Conservation (phyloP, 352 stramenopile species). For the Aphanomyces cochlioides region DNA sequence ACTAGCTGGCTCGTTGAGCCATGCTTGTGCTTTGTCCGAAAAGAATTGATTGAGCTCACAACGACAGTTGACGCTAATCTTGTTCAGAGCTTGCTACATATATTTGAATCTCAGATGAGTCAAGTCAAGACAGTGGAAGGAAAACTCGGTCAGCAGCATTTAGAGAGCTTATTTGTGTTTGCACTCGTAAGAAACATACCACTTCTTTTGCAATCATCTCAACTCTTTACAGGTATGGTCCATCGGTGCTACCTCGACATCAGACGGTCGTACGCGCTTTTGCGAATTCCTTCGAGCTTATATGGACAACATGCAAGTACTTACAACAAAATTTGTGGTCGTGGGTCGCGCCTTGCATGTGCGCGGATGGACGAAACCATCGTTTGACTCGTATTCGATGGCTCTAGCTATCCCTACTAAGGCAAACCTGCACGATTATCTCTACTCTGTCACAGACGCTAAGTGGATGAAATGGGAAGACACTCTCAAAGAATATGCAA, state of each 20-base stretch:
- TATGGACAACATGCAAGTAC: constrained; percentile 60
- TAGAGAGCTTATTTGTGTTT: constrained; percentile 89
- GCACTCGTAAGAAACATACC: constrained; percentile 41
- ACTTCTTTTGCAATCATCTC: not conserved
- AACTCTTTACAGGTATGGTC: constrained; percentile 58
- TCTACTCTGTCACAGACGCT: constrained; percentile 72
- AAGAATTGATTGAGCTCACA: constrained; percentile 80
- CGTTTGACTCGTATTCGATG: constrained; percentile 63
- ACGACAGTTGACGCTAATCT: constrained; percentile 90
- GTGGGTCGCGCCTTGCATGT: constrained; percentile 77
- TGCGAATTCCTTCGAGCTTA: constrained; percentile 79
- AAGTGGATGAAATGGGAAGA: constrained; percentile 92
- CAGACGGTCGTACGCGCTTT: constrained; percentile 63
- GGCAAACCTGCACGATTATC: constrained; percentile 80
- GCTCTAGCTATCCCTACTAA: constrained; percentile 58
- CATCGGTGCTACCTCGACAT: constrained; percentile 75
- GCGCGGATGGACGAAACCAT: constrained; percentile 74
- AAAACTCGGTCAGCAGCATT: constrained; percentile 45
- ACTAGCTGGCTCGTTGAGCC: constrained; percentile 88
- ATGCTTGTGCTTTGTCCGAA: constrained; percentile 84
- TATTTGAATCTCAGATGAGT: constrained; percentile 74
- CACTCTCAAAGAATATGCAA: constrained; percentile 79
- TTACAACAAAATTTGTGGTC: constrained; percentile 70
- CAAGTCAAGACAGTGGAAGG: constrained; percentile 59
- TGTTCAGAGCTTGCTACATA: constrained; percentile 82